Evolutionary conservation across 495 filamentous ascomycete species (phyloP), one percentile per base, ranked within the genome.

Genomic region (Copromyces sp.): DNA sequence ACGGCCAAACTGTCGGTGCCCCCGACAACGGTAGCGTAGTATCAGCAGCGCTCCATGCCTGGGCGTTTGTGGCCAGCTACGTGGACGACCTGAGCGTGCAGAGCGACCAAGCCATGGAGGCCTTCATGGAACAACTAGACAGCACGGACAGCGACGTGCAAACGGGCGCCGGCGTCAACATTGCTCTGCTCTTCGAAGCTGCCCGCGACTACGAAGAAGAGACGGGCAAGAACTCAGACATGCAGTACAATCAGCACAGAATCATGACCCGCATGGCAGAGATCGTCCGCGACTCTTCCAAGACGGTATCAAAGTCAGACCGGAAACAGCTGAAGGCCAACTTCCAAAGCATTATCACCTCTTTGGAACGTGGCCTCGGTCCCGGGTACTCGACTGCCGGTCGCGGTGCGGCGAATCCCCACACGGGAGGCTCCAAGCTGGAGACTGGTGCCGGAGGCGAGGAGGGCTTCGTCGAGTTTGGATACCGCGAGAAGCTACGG

Each of bases 41-140:
- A 17, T 86, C 89, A 3, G 93, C 95, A 0, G 94, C 95, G 3
- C 85, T 96, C 6, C 89, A 93, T 76, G 91, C 92, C 74, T 98
- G 94, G 94, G 94, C 93, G 12, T 93, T 94, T 75, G 85, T 97
- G 11, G 92, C 91, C 12, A 96, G 92, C 11, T 89, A 91, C 59
- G 80, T 97, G 41, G 93, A 97, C 4, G 93, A 97, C 74, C 84
- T 97, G 39, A 89, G 93, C 76, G 86, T 84, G 7, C 86, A 92
- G 68, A 93, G 90, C 71, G 91, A 92, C 69, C 83, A 87, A 6
- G 90, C 92, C 11, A 90, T 97, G 77, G 92, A 97, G 71, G 91
- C 91, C 7, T 94, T 98, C 77, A 90, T 93, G 39, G 95, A 98
- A 65, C 95, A 99, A 79, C 87, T 99, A 38, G 89, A 93, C 47